Evolutionary conservation across 768 basidiomycete genomes (phyloP), one percentile per base, ranked within the genome.

Genomic region (Lentinula edodes): DNA sequence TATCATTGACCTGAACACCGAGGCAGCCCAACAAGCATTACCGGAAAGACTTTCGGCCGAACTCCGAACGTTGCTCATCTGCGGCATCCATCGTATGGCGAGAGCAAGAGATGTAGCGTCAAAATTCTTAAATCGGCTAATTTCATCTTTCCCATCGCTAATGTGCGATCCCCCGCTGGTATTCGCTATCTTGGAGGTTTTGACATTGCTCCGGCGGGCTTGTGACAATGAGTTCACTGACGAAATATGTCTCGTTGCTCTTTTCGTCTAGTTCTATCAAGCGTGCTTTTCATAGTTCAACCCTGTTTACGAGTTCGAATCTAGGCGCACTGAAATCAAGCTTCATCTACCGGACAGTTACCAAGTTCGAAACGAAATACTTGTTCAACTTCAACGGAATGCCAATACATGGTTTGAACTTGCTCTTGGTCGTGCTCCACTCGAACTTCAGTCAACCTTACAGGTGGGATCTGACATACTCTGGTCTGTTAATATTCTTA

Each of bases 141-240:
- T 98, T 65, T 89, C 87, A 7, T 92, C 90, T 1, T 98, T 98
- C 74, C 95, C 97, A 1, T 94, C 95, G 13, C 77, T 99, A 54
- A 90, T 97, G 85, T 98, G 96, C 73, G 90, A 95, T 67, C 84
- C 88, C 3, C 80, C 87, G 10, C 81, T 98, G 12, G 90, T 98
- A 6, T 94, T 89, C 65, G 86, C 91, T 42, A 89, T 98, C 52
- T 79, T 98, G 42, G 96, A 99, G 68, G 88, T 93, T 50, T 79
- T 99, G 62, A 98, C 97, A 0, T 78, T 98, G 8, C 76, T 98
- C 64, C 85, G 94, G 62, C 83, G 87, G 52, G 87, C 93, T 0
- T 93, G 92, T 68, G 93, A 98, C 72, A 90, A 93, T 63, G 93
- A 97, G 75, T 93, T 86, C 66, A 76, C 84, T 3, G 93, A 98